A percentile compares a stretch with the other conserved stretches of the same genome.
phyloP scores from a whole-genome alignment of 2,329 filamentous ascomycete genomes.

The Nemania sp. region DNA sequence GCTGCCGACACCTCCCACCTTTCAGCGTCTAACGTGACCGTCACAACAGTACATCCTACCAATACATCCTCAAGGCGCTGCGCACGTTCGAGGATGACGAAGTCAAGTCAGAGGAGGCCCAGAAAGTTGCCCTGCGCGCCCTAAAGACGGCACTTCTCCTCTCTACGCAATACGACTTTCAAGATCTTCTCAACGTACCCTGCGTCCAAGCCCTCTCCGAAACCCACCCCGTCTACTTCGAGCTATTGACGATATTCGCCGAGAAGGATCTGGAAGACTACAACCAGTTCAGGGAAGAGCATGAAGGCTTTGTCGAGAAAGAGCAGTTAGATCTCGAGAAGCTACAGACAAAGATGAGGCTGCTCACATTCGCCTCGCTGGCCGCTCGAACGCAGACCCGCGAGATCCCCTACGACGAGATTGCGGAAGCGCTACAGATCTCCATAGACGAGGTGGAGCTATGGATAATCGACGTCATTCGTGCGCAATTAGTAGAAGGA shows the following conservation, averaged over 20 bases:
- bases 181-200: slow-evolving; percentile 79
- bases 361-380: slow-evolving; percentile 89
- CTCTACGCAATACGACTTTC: slow-evolving; percentile 68
- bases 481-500: slow-evolving; percentile 92
- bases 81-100: slow-evolving; percentile 64
- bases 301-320: slow-evolving; percentile 81
- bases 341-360: slow-evolving; percentile 92
- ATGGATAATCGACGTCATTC: slow-evolving; percentile 99
- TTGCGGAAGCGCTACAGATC: slow-evolving; percentile 84
- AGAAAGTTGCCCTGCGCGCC: slow-evolving; percentile 62
- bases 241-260: slow-evolving; percentile 93
- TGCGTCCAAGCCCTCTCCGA: slow-evolving; percentile 85
- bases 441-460: slow-evolving; percentile 86
- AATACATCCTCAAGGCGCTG: slow-evolving; percentile 67
- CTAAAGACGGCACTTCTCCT: slow-evolving; percentile 59
- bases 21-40: slow-evolving; percentile 12
- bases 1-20: slow-evolving; percentile 1
- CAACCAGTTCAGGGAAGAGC: slow-evolving; percentile 92
- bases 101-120: slow-evolving; percentile 62
- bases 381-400: slow-evolving; percentile 82
- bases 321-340: slow-evolving; percentile 72
- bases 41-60: slow-evolving; percentile 60
- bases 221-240: slow-evolving; percentile 81
- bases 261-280: slow-evolving; percentile 94
- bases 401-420: slow-evolving; percentile 85